These are phyloP conservation scores for Pinus taeda DNA, from an alignment of 75 land plant genomes.

Conservation along the genomic window DNA sequence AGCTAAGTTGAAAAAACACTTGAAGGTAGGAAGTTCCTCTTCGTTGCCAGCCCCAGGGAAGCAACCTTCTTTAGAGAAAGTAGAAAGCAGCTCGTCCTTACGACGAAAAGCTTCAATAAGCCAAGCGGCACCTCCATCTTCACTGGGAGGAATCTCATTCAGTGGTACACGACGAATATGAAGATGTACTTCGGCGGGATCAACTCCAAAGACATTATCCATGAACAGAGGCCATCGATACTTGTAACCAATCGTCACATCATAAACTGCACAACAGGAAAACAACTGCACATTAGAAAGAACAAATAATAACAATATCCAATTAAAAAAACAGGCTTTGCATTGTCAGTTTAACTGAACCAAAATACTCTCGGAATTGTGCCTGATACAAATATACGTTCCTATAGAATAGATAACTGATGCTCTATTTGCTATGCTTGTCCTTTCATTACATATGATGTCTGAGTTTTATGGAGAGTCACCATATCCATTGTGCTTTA, in stretches of 20 bases:
- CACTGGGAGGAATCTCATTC: constrained; percentile 55
- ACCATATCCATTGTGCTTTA: too few relatives aligned
- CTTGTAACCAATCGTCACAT: constrained; percentile 88
- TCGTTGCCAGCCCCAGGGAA: constrained; percentile 60
- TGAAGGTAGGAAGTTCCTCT: constrained; percentile 38
- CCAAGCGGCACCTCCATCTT: constrained; percentile 62
- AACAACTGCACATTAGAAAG: neutral
- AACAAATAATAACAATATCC: neutral
- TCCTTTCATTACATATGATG: too few relatives aligned
- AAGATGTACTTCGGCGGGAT: constrained; percentile 93
- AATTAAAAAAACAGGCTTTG: neutral
- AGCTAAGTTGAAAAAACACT: constrained; percentile 36
- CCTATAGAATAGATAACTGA: too few relatives aligned
- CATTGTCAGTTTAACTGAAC: neutral
- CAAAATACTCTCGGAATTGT: neutral
- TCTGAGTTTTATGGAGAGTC: too few relatives aligned
- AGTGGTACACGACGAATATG: constrained; percentile 62
- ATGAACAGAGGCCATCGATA: constrained; percentile 65
- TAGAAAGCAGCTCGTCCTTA: constrained; percentile 70
- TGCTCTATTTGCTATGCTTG: too few relatives aligned
- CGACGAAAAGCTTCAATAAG: constrained; percentile 50
- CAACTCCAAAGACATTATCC: constrained; percentile 81
- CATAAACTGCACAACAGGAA: constrained; percentile 71
- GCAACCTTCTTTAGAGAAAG: constrained; percentile 53
- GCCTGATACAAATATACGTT: too few relatives aligned